Conservation (phyloP, 1,284 basidiomycete species). For the Leccinum fallax region DNA sequence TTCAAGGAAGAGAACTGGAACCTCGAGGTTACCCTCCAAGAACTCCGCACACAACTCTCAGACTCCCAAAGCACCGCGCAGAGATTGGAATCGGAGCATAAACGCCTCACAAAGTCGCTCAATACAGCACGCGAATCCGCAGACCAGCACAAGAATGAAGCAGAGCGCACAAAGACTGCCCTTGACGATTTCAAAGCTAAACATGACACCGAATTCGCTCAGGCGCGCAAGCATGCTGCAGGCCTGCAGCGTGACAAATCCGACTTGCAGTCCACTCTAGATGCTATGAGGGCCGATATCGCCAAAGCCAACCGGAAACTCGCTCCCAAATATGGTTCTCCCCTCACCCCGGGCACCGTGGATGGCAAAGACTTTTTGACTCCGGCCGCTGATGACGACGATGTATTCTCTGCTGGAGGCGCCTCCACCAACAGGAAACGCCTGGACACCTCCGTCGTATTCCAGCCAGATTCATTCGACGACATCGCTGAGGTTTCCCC, state of each 20-base stretch:
- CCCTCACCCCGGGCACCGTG: slow-evolving; percentile 62
- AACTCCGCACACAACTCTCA: slow-evolving; percentile 72
- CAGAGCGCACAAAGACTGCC: slow-evolving; percentile 70
- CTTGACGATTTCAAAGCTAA: slow-evolving; percentile 82
- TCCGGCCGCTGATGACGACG: slow-evolving; percentile 61
- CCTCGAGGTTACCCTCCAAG: slow-evolving; percentile 91
- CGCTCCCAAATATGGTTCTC: slow-evolving; percentile 63
- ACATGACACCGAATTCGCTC: slow-evolving; percentile 92
- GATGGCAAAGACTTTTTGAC: slow-evolving; percentile 55
- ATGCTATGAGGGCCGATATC: slow-evolving; percentile 71
- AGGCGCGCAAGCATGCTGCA: slow-evolving; percentile 85
- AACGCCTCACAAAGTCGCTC: slow-evolving; percentile 78
- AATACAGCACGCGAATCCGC: slow-evolving; percentile 73
- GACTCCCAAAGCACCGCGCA: slow-evolving; percentile 67
- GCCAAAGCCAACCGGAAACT: slow-evolving; percentile 60
- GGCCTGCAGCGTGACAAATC: slow-evolving; percentile 89
- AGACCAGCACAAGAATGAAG: slow-evolving; percentile 87
- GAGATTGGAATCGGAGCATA: slow-evolving; percentile 82
- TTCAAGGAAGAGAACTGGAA: slow-evolving; percentile 99
- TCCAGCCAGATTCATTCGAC: slow-evolving; percentile 56
- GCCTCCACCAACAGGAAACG: slow-evolving; percentile 66
- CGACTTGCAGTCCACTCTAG: slow-evolving; percentile 83
- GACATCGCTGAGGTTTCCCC: slow-evolving; percentile 67
- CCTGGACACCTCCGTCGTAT: slow-evolving; percentile 55
- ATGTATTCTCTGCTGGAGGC: slow-evolving; percentile 64